These are phyloP conservation scores for Heracleum sosnowskyi DNA, from an alignment of 129 eudicot genomes.

Conservation along the genomic window DNA sequence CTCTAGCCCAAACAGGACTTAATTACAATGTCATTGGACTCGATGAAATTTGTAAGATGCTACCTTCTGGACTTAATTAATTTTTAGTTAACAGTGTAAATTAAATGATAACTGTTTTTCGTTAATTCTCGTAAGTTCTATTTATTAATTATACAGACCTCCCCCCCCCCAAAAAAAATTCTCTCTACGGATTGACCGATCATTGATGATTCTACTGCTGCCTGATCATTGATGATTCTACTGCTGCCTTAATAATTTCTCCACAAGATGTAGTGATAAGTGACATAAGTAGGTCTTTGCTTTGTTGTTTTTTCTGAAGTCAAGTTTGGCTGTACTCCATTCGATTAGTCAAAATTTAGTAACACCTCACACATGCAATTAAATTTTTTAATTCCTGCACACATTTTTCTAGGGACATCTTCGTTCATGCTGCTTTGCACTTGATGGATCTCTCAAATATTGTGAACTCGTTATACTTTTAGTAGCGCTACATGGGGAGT, in stretches of 20 bases:
- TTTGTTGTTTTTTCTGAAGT: no score
- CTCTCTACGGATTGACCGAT: no score
- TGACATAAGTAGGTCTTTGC: no score
- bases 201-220: no score
- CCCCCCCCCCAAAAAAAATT: no score
- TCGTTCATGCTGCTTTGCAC: neutral
- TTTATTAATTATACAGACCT: no score
- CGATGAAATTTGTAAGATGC: neutral
- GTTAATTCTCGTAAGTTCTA: neutral
- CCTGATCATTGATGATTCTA: no score
- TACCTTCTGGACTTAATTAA: neutral
- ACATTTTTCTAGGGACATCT: neutral
- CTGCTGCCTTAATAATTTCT: no score
- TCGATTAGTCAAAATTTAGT: no score
- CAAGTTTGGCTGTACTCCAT: no score
- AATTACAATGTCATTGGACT: neutral
- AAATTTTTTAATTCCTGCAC: neutral
- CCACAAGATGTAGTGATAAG: no score
- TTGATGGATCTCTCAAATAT: neutral
- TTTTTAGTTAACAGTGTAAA: neutral
- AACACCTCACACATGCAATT: no score
- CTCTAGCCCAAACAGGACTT: neutral
- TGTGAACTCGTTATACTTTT: neutral
- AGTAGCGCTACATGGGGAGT: neutral
- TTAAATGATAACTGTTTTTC: neutral